Evolutionary conservation across 139 green algal species (phyloP).

Genomic region (Ettlia oleoabundans): DNA sequence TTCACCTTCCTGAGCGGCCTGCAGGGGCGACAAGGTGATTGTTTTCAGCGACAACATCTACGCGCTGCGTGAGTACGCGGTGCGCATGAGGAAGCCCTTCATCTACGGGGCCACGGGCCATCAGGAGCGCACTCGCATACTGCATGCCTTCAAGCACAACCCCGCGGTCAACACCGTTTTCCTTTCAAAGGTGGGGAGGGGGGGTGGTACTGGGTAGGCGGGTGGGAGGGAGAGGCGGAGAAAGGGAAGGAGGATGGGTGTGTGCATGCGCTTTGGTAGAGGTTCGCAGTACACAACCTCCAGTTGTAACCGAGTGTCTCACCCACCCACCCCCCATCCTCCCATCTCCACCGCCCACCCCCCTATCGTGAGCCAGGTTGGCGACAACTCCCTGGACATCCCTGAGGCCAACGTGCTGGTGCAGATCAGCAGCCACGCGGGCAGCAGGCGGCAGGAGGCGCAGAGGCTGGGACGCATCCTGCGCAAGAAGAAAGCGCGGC

Average conservation of each 20-base stretch:
- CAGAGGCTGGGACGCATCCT: slow-evolving; percentile 97
- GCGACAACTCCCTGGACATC: slow-evolving; percentile 99
- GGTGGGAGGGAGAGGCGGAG: not conserved
- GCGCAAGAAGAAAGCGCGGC: slow-evolving; percentile 84
- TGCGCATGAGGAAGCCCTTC: slow-evolving; percentile 84
- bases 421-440: slow-evolving; percentile 95
- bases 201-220: not conserved
- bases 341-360: not conserved
- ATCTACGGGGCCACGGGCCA: slow-evolving; percentile 95
- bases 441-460: slow-evolving; percentile 90
- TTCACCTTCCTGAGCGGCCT: not conserved
- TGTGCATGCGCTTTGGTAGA: not conserved
- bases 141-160: slow-evolving; percentile 95
- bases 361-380: slow-evolving; percentile 67
- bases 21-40: slow-evolving; percentile 87
- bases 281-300: not conserved
- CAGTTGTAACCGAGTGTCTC: not conserved
- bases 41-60: slow-evolving; percentile 99
- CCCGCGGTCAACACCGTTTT: slow-evolving; percentile 97
- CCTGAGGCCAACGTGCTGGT: slow-evolving; percentile 99
- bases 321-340: not conserved
- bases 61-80: slow-evolving; percentile 93
- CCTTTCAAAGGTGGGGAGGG: slow-evolving; percentile 90
- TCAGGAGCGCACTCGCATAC: slow-evolving; percentile 90
- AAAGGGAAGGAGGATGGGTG: not conserved